phyloP scores from a whole-genome alignment of 768 basidiomycete species.

The Hydnum rufescens region DNA sequence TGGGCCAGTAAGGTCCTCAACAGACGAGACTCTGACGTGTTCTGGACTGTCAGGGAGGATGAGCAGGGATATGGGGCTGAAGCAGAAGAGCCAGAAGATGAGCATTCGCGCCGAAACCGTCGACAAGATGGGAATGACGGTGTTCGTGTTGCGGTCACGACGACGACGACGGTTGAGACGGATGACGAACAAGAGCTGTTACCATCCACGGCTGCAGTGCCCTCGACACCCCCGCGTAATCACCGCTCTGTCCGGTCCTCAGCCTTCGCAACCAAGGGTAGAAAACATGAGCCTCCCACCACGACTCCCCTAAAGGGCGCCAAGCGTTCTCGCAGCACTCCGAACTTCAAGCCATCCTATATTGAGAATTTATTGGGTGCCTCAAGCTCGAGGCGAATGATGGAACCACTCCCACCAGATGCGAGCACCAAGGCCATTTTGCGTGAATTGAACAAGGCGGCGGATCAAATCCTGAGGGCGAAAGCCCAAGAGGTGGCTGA shows the following conservation, averaged over 20 bases:
- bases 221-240: background rate
- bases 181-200: background rate
- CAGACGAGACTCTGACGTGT: constrained; percentile 44
- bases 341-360: background rate
- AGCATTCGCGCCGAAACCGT: background rate
- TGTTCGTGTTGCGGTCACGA: background rate
- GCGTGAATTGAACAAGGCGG: constrained; percentile 23
- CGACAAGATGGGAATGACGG: background rate
- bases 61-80: background rate
- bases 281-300: background rate
- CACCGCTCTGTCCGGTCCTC: too few species aligned
- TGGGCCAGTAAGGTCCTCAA: constrained; percentile 50
- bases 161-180: background rate
- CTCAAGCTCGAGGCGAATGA: background rate
- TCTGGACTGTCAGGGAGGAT: constrained; percentile 56
- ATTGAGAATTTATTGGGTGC: background rate
- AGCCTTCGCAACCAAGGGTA: background rate
- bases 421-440: constrained; percentile 42
- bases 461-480: constrained; percentile 22
- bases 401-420: background rate
- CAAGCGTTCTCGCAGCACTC: background rate
- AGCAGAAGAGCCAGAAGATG: background rate
- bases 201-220: background rate
- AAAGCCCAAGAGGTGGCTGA: constrained; percentile 57
- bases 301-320: background rate